Percentiles rank a stretch among this genome's conserved stretches.
Conservation (phyloP, 192 early-diverging fungal genomes). For the Linnemannia elongata region DNA sequence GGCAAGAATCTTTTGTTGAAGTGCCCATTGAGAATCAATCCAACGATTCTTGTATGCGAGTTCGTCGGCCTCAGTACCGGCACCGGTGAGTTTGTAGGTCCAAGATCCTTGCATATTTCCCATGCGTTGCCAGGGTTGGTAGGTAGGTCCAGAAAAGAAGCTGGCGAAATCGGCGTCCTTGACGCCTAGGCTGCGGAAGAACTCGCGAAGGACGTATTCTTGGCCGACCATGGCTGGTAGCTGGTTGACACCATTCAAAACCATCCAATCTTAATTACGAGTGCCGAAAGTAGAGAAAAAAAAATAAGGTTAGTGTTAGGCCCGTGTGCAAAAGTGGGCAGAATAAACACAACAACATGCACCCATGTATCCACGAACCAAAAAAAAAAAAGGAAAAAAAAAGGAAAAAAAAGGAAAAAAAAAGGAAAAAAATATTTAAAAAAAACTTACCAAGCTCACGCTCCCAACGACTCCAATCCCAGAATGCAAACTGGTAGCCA, state of each 20-base stretch:
- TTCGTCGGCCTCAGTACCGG: conserved; percentile 19
- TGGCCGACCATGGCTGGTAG: conserved; percentile 28
- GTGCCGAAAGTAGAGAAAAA: not conserved
- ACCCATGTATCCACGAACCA: not conserved
- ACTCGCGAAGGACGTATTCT: conserved; percentile 21
- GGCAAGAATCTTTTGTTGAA: conserved; percentile 32
- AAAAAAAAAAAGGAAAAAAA: not conserved
- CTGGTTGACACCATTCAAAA: conserved; percentile 26
- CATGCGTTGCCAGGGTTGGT: conserved; percentile 26
- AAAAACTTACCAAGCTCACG: conserved; percentile 11
- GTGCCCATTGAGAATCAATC: conserved; percentile 42
- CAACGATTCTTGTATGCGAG: conserved; percentile 42
- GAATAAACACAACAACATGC: not conserved
- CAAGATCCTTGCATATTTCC: conserved; percentile 31
- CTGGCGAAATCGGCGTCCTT: conserved; percentile 14
- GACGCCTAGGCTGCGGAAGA: conserved; percentile 8
- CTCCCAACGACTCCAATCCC: conserved; percentile 34
- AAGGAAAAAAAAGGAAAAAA: no score
- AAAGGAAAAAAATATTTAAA: no score
- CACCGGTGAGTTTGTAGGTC: conserved; percentile 4
- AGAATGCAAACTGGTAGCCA: conserved; percentile 30
- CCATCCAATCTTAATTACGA: conserved; percentile 15
- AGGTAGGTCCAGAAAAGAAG: conserved; percentile 20
- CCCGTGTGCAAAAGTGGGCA: no score
- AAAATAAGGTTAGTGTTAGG: not conserved